A percentile compares a stretch with the other conserved stretches of the same genome.
Evolutionary conservation across 2,329 filamentous ascomycete genomes (phyloP).

Genomic region (Claviceps lovelessii): DNA sequence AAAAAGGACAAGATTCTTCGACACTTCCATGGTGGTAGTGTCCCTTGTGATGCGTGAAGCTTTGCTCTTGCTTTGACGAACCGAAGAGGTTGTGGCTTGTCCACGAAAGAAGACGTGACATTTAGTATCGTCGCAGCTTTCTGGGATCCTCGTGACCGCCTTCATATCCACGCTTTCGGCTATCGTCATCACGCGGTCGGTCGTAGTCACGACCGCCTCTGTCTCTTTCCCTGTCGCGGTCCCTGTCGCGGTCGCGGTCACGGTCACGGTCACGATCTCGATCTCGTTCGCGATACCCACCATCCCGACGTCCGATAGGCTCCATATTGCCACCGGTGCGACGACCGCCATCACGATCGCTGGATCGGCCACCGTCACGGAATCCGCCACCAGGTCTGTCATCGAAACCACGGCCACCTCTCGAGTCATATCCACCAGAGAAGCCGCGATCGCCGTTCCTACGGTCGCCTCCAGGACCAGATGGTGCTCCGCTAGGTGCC

Average conservation of each 20-base stretch:
- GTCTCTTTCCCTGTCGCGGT: conserved; percentile 21
- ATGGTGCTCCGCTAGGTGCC: conserved; percentile 44
- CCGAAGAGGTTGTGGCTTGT: not conserved
- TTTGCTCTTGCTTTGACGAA: not conserved
- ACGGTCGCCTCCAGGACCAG: conserved; percentile 40
- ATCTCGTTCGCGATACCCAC: conserved; percentile 35
- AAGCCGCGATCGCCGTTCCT: conserved; percentile 25
- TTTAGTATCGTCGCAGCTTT: conserved; percentile 50
- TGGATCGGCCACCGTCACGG: conserved; percentile 24
- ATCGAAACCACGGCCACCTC: conserved; percentile 42
- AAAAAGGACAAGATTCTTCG: not conserved
- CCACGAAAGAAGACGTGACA: not conserved
- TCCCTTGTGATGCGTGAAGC: not conserved
- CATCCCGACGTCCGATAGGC: conserved; percentile 56
- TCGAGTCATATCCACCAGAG: conserved; percentile 38
- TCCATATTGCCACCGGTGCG: conserved; percentile 69
- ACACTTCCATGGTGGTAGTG: not conserved
- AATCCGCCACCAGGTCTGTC: conserved; percentile 38
- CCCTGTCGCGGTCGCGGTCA: conserved; percentile 31
- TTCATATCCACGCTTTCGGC: conserved; percentile 58
- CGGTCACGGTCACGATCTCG: conserved; percentile 45
- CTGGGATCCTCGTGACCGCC: conserved; percentile 65
- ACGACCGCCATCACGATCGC: conserved; percentile 22
- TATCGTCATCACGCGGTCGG: conserved; percentile 42
- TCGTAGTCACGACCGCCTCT: conserved; percentile 28